Conservation (phyloP, 2,329 filamentous ascomycete species). For the Fusarium multiceps region DNA sequence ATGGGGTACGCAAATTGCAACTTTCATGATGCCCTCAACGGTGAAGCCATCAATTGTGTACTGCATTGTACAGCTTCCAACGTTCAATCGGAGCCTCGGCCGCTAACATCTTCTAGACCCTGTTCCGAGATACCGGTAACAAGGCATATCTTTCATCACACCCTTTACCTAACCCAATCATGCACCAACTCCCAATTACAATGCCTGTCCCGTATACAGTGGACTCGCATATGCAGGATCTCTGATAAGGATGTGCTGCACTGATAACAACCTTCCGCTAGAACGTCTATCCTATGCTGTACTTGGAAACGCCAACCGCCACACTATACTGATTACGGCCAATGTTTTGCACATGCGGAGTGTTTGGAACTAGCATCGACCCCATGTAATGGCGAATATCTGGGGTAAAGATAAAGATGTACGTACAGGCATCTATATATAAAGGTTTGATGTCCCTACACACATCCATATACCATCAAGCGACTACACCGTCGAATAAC, state of each 20-base stretch:
- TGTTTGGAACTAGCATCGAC: conserved; percentile 1
- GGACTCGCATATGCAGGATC: neutral
- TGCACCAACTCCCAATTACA: neutral
- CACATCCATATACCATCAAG: no score
- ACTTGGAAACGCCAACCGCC: conserved; percentile 3
- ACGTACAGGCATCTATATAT: conserved; percentile 15
- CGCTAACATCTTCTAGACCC: neutral
- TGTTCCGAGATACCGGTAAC: neutral
- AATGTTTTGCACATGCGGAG: conserved; percentile 34
- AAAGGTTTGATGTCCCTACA: conserved; percentile 1
- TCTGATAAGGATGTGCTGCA: neutral
- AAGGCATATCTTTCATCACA: neutral
- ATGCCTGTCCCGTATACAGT: neutral
- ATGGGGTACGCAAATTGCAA: conserved; percentile 34
- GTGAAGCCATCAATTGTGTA: neutral
- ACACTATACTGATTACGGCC: conserved; percentile 31
- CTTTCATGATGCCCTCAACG: neutral
- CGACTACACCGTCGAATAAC: no score
- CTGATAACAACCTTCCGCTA: conserved; percentile 14
- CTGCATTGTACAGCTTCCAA: neutral
- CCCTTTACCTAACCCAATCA: neutral
- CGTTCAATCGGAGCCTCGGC: neutral
- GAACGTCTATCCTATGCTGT: conserved; percentile 1
- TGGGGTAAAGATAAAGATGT: conserved; percentile 30
- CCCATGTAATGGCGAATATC: conserved; percentile 6